Evolutionary conservation across 2,329 filamentous ascomycete genomes (phyloP).

Genomic region (Aspergillus neotritici): DNA sequence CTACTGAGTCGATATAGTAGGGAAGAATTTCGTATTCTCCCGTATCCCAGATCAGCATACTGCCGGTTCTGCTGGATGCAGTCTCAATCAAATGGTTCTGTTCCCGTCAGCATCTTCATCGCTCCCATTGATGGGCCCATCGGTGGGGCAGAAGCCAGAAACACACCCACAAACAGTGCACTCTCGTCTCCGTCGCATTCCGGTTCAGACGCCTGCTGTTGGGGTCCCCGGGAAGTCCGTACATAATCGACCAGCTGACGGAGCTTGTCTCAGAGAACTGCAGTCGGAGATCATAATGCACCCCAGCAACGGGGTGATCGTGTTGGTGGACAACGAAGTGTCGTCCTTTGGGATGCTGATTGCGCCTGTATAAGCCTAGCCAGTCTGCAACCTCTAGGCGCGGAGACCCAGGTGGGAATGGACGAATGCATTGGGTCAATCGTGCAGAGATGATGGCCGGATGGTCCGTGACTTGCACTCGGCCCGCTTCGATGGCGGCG

Average conservation of each 20-base stretch:
- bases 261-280: slow-evolving; percentile 65
- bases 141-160: not conserved
- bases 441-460: slow-evolving; percentile 44
- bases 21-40: slow-evolving; percentile 54
- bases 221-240: slow-evolving; percentile 55
- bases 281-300: slow-evolving; percentile 63
- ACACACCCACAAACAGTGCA: slow-evolving; percentile 56
- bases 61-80: slow-evolving; percentile 50
- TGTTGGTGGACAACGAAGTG: slow-evolving; percentile 70
- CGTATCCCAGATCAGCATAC: slow-evolving; percentile 59
- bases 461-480: slow-evolving; percentile 44
- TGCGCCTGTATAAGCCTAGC: slow-evolving; percentile 43
- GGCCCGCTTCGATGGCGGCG: slow-evolving; percentile 50
- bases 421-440: slow-evolving; percentile 28
- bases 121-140: not conserved
- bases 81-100: slow-evolving; percentile 59
- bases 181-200: slow-evolving; percentile 57
- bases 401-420: slow-evolving; percentile 19
- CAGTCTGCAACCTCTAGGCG: slow-evolving; percentile 41
- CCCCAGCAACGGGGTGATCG: slow-evolving; percentile 63
- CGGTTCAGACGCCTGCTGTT: slow-evolving; percentile 51
- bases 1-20: slow-evolving; percentile 28
- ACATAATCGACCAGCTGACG: slow-evolving; percentile 60
- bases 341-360: slow-evolving; percentile 41
- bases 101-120: not conserved